Conservation (phyloP, 2,329 filamentous ascomycete genomes). For the Aspergillus viridinutans region DNA sequence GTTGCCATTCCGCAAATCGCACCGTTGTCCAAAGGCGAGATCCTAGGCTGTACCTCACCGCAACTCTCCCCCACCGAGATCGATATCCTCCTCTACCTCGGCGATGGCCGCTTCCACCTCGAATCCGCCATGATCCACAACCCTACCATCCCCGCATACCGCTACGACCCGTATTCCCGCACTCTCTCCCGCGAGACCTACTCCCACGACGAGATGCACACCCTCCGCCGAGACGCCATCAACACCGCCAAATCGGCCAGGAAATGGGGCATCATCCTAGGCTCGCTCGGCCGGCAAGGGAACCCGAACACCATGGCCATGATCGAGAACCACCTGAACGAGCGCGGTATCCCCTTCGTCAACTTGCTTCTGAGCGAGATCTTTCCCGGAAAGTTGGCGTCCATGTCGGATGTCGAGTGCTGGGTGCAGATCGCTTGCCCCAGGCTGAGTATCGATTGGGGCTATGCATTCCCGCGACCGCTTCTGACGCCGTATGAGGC, state of each 20-base stretch:
- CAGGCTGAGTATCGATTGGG: constrained; percentile 97
- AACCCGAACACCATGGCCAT: constrained; percentile 88
- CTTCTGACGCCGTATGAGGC: constrained; percentile 93
- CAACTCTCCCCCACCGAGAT: constrained; percentile 58
- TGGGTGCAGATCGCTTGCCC: constrained; percentile 99
- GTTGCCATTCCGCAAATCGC: constrained; percentile 88
- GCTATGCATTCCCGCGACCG: constrained; percentile 87
- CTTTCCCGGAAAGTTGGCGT: constrained; percentile 88
- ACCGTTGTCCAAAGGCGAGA: constrained; percentile 90
- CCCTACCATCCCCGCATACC: constrained; percentile 80
- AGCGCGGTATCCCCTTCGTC: constrained; percentile 72
- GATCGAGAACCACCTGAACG: constrained; percentile 72
- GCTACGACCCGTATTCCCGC: constrained; percentile 94
- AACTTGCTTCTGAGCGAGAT: constrained; percentile 90
- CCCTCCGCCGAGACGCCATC: constrained; percentile 73
- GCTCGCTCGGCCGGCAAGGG: constrained; percentile 86
- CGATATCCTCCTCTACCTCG: constrained; percentile 81
- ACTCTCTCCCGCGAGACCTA: constrained; percentile 89
- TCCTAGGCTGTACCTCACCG: constrained; percentile 94
- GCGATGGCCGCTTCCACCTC: constrained; percentile 90
- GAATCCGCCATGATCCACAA: constrained; percentile 99
- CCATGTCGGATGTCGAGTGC: constrained; percentile 91
- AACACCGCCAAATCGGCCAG: constrained; percentile 67
- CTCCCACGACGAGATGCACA: constrained; percentile 85
- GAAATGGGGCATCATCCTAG: constrained; percentile 94